Evolutionary conservation across 1,139 yeast genomes (phyloP), one percentile per base, ranked within the genome.

Genomic region (Yamadazyma blattariae): DNA sequence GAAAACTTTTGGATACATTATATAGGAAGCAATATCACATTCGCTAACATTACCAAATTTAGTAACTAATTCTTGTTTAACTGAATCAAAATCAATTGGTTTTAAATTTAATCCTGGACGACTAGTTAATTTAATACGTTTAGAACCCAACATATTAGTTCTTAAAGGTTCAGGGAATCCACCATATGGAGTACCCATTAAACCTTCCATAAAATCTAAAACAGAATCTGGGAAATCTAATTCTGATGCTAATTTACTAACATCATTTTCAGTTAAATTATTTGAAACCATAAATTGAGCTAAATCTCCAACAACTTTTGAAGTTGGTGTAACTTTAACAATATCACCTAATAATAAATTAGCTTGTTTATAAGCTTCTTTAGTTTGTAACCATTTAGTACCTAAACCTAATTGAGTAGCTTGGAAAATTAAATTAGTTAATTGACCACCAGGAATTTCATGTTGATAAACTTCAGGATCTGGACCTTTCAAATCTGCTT

Each of bases 151-250:
- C 44, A 92, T 77, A 59, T 90, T 86, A 31, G 96, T 73, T 69
- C 98, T 82, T 63, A 92, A 74, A 32, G 99, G 98, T 67, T 92
- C 99, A 36, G 98, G 98, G 95, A 94, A 92, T 7, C 99, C 99
- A 50, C 98, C 98, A 59, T 87, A 89, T 51, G 99, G 99, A 53
- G 92, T 92, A 58, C 99, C 99, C 89, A 94, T 92, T 57, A 92
- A 76, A 52, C 99, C 99, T 71, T 94, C 96, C 79, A 92, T 89
- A 75, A 92, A 92, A 67, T 94, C 98, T 58, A 92, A 76, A 23
- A 92, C 96, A 13, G 97, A 90, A 56, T 84, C 97, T 40, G 99
- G 99, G 95, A 92, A 92, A 64, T 92, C 97, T 53, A 92, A 77
- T 49, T 88, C 88, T 34, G 79, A 68, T 2, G 98, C 98, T 55